These are phyloP conservation scores for Hirsutella thompsonii DNA, from an alignment of 2,329 filamentous ascomycete species.

Conservation along the genomic window DNA sequence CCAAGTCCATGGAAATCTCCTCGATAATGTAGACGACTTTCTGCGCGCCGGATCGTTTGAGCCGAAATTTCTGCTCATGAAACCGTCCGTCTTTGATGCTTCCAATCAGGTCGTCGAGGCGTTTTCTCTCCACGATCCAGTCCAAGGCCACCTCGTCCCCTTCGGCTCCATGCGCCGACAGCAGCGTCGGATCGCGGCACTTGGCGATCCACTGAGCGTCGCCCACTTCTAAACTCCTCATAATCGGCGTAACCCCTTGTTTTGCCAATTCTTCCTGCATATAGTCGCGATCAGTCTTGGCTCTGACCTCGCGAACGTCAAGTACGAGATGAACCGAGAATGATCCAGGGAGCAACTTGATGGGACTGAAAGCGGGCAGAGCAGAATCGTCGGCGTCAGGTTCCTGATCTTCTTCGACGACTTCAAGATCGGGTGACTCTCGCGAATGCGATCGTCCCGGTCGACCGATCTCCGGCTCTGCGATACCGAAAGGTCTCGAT, in stretches of 20 bases:
- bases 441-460: background rate
- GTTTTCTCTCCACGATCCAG: constrained; percentile 70
- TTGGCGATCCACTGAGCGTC: constrained; percentile 74
- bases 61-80: constrained; percentile 72
- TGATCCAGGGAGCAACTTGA: constrained; percentile 47
- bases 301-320: constrained; percentile 62
- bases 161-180: constrained; percentile 43
- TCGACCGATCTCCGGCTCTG: background rate
- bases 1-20: constrained; percentile 49
- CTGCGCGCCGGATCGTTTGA: constrained; percentile 57
- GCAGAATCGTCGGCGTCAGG: constrained; percentile 14
- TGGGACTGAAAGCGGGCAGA: constrained; percentile 41
- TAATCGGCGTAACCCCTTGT: constrained; percentile 50
- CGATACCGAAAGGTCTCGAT: background rate
- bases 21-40: constrained; percentile 73
- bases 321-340: constrained; percentile 64
- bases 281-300: constrained; percentile 63
- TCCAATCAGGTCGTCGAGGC: constrained; percentile 65
- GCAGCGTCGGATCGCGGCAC: constrained; percentile 43
- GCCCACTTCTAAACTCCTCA: constrained; percentile 58
- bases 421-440: constrained; percentile 18
- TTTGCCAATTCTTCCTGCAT: constrained; percentile 60
- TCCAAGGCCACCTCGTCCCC: constrained; percentile 64
- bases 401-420: constrained; percentile 25
- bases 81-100: constrained; percentile 77